A percentile compares a stretch with the other conserved stretches of the same genome.
Conservation (phyloP, 108 stramenopile species). For the Nitzschia sp. region DNA sequence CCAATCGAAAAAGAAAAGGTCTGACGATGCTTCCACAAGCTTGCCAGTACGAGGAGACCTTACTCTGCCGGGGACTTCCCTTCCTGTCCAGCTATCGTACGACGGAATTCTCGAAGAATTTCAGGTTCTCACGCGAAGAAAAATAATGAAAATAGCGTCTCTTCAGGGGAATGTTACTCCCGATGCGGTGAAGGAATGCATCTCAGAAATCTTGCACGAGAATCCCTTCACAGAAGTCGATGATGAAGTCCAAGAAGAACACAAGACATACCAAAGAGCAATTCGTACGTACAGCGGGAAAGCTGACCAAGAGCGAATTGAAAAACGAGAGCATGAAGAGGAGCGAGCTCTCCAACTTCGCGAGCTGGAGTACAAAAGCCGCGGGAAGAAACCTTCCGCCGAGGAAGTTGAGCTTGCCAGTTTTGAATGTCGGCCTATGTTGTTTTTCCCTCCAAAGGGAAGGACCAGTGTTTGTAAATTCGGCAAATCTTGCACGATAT, state of each 20-base stretch:
- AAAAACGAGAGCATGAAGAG: constrained; percentile 33
- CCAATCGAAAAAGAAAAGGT: neutral
- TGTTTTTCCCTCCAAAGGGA: neutral
- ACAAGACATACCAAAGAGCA: constrained; percentile 9
- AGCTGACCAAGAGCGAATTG: constrained; percentile 41
- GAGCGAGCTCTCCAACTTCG: constrained; percentile 7
- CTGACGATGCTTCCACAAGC: neutral
- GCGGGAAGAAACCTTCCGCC: constrained; percentile 7
- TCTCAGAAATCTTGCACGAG: too few species aligned
- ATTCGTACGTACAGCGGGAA: constrained; percentile 29
- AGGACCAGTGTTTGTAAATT: neutral
- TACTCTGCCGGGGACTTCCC: too few species aligned
- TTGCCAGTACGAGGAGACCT: too few species aligned
- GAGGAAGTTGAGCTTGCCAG: constrained; percentile 3
- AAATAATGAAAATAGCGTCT: too few species aligned
- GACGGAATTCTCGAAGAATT: too few species aligned
- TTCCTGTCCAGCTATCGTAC: too few species aligned
- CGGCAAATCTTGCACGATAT: neutral
- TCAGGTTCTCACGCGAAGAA: too few species aligned
- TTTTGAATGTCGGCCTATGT: constrained; percentile 1
- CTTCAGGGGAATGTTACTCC: too few species aligned
- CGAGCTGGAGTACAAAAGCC: constrained; percentile 20
- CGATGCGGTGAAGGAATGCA: too few species aligned
- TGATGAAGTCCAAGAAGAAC: constrained; percentile 15
- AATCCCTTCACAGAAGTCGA: too few species aligned